Conservation (phyloP, 2,329 filamentous ascomycete genomes). For the Penicillium corylophilum region DNA sequence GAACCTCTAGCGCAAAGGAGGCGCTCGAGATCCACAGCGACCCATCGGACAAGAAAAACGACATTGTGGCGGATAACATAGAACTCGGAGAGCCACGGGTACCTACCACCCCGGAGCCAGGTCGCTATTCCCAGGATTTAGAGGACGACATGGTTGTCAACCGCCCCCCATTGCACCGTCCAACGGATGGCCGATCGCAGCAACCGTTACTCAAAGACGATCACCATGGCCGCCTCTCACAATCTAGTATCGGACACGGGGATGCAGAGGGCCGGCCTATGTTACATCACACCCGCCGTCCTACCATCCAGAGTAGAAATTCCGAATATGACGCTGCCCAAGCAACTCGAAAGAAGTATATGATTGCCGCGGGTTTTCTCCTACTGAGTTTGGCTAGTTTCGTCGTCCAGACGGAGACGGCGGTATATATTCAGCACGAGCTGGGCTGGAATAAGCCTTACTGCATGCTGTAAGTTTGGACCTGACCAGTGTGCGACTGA, state of each 20-base stretch:
- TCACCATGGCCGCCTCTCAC: slow-evolving; percentile 37
- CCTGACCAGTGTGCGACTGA: slow-evolving; percentile 3
- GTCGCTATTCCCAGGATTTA: slow-evolving; percentile 38
- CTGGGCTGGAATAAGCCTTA: slow-evolving; percentile 98
- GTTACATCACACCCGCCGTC: slow-evolving; percentile 54
- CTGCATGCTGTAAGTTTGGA: slow-evolving; percentile 77
- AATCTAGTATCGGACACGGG: slow-evolving; percentile 27
- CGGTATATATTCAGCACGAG: slow-evolving; percentile 89
- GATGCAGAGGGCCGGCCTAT: slow-evolving; percentile 38
- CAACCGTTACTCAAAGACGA: slow-evolving; percentile 56
- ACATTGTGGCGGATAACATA: slow-evolving; percentile 32
- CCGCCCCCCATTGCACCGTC: slow-evolving; percentile 50
- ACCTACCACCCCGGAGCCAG: slow-evolving; percentile 34
- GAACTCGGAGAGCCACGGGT: slow-evolving; percentile 26
- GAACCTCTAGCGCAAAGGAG: slow-evolving; percentile 1
- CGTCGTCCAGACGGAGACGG: slow-evolving; percentile 91
- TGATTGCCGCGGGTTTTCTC: slow-evolving; percentile 81
- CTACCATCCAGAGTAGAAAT: slow-evolving; percentile 74
- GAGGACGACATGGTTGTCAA: slow-evolving; percentile 47
- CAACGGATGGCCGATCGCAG: slow-evolving; percentile 50
- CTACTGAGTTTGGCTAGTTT: slow-evolving; percentile 81
- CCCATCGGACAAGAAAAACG: slow-evolving; percentile 3
- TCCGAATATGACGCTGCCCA: slow-evolving; percentile 63
- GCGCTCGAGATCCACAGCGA: slow-evolving; percentile 4
- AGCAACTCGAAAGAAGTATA: slow-evolving; percentile 78